Evolutionary conservation across 2,329 filamentous ascomycete species (phyloP).

Genomic region (Xylaria sp.): DNA sequence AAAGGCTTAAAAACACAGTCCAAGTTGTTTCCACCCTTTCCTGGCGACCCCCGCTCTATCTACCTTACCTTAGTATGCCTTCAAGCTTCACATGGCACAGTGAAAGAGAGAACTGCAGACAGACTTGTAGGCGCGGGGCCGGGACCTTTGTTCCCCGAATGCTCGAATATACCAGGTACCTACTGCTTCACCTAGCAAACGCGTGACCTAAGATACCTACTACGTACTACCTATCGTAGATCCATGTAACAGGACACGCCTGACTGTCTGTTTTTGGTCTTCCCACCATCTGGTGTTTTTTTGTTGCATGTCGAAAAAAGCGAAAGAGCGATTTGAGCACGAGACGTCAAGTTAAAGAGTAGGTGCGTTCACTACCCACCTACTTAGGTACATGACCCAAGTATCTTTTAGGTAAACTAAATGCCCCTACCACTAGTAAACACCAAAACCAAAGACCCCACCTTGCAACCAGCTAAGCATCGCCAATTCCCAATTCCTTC

Average conservation of each 20-base stretch:
- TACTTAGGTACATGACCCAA: not conserved
- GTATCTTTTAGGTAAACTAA: slow-evolving; percentile 10
- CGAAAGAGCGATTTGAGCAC: slow-evolving; percentile 13
- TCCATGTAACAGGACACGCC: not conserved
- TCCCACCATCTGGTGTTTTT: slow-evolving; percentile 3
- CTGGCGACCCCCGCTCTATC: slow-evolving; percentile 15
- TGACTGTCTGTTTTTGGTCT: slow-evolving; percentile 30
- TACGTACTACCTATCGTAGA: not conserved
- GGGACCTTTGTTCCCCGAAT: slow-evolving; percentile 33
- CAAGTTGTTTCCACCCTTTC: slow-evolving; percentile 8
- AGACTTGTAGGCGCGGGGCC: slow-evolving; percentile 9
- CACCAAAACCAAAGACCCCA: slow-evolving; percentile 9
- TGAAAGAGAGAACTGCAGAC: slow-evolving; percentile 19
- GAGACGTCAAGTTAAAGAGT: slow-evolving; percentile 1
- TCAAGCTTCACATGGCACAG: slow-evolving; percentile 23
- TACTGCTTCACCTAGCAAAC: not conserved
- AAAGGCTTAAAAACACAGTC: slow-evolving; percentile 31
- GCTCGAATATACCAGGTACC: slow-evolving; percentile 8
- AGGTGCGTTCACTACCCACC: not conserved
- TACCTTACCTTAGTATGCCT: slow-evolving; percentile 16
- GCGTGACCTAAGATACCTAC: not conserved
- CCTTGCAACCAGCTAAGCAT: slow-evolving; percentile 32
- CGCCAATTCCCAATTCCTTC: slow-evolving; percentile 29
- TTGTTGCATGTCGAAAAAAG: not conserved
- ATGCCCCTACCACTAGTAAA: not conserved